Base-by-base conservation (phyloP, 129 eudicot genomes). In the Saussurea involucrata region DNA sequence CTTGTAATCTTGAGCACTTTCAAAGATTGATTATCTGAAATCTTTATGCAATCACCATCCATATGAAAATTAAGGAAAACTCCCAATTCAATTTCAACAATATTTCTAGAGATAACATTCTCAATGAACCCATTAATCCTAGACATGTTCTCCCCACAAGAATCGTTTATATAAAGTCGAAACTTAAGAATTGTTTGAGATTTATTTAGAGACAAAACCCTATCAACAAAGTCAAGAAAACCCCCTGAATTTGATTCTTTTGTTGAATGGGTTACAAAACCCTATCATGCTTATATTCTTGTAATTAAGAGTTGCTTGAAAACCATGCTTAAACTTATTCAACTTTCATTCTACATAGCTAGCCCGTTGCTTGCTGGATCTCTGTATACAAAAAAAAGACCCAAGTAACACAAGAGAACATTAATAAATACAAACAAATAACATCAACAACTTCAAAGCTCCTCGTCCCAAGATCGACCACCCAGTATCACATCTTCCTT, bases 401-500 rank as follows among this genome's bases (percentile, higher is more conserved):
- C n/a, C n/a, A n/a, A n/a, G n/a, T n/a, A n/a, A n/a, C n/a, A n/a
- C n/a, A n/a, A n/a, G n/a, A n/a, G n/a, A n/a, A n/a, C n/a, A n/a
- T n/a, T n/a, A n/a, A n/a, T n/a, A n/a, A n/a, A n/a, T n/a, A n/a
- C n/a, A n/a, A n/a, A n/a, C n/a, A n/a, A n/a, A n/a, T n/a, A n/a
- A n/a, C n/a, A n/a, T n/a, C n/a, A n/a, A n/a, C n/a, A n/a, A n/a
- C n/a, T 40, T 83, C 31, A 90, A 15, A 88, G 96, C 76, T 88
- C 92, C 8, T 86, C 92, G 8, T 79, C 84, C 3, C 29, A 58
- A 3, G 63, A 27, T 1, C 36, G 31, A 2, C 76, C 79, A 17
- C 76, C 78, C 25, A 74, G 71, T 2, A 78, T 73, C 11, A 73
- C 63, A 6, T 29, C 71, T 12, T 85, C 85, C 65, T 85, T 79